phyloP scores from a whole-genome alignment of 305 asterid genomes.

The Plantago coronopus region DNA sequence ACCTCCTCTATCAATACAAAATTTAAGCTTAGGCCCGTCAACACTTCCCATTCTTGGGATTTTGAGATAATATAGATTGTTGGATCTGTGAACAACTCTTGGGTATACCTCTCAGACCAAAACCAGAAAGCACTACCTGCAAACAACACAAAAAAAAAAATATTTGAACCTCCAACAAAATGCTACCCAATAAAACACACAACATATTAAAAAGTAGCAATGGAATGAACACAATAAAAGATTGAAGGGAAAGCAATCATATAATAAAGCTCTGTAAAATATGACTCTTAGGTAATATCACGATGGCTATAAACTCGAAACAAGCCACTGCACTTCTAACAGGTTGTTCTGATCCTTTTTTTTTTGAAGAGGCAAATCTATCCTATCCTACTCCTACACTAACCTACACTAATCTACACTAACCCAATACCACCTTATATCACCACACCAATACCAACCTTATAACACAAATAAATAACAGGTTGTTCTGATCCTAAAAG shows the following conservation, averaged over 20 bases:
- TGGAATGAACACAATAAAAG: too few relatives aligned
- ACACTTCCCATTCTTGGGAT: slow-evolving; percentile 51
- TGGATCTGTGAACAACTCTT: slow-evolving; percentile 9
- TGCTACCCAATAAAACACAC: not conserved
- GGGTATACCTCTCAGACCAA: slow-evolving; percentile 9
- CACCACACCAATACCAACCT: too few relatives aligned
- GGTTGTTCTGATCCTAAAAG: not conserved
- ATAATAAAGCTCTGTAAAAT: not conserved
- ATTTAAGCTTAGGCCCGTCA: slow-evolving; percentile 60
- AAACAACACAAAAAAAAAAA: slow-evolving; percentile 17
- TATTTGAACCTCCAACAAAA: not conserved
- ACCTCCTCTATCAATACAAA: slow-evolving; percentile 97
- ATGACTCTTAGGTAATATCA: not conserved
- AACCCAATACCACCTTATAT: too few relatives aligned
- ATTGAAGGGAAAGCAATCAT: too few relatives aligned
- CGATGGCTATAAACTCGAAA: not conserved
- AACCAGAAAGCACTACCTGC: slow-evolving; percentile 21
- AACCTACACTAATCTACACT: too few relatives aligned
- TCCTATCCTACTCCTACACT: too few relatives aligned
- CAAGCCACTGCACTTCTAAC: not conserved
- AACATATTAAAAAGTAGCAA: too few relatives aligned
- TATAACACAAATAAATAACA: too few relatives aligned
- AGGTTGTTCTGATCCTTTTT: not conserved
- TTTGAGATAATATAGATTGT: slow-evolving; percentile 8
- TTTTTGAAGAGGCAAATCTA: too few relatives aligned